These are phyloP conservation scores for Lithospermum erythrorhizon DNA, from an alignment of 257 asterid genomes.

Conservation along the genomic window DNA sequence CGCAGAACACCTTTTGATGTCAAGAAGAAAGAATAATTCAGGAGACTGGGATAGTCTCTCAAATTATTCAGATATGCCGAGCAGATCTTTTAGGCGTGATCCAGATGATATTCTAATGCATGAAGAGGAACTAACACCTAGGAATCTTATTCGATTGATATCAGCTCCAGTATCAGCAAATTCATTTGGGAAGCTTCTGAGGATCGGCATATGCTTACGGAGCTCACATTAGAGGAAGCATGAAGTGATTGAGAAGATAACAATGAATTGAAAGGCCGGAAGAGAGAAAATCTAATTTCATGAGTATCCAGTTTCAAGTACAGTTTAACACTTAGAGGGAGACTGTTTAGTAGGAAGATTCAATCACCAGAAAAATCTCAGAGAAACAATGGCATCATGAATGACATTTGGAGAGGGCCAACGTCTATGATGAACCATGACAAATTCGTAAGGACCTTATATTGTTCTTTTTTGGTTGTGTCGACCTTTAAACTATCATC, in stretches of 20 bases:
- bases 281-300: conserved; percentile 66
- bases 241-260: conserved; percentile 55
- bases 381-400: conserved; percentile 29
- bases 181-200: conserved; percentile 91
- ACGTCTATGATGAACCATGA: conserved; percentile 37
- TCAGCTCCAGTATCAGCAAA: conserved; percentile 87
- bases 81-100: conserved; percentile 50
- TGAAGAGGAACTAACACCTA: conserved; percentile 48
- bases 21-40: conserved; percentile 17
- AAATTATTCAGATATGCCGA: conserved; percentile 35
- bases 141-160: conserved; percentile 71
- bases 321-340: conserved; percentile 66
- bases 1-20: conserved; percentile 26
- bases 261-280: conserved; percentile 46
- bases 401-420: conserved; percentile 47
- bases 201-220: conserved; percentile 72
- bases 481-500: neutral
- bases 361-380: conserved; percentile 36
- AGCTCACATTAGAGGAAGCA: conserved; percentile 72
- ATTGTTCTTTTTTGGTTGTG: conserved; percentile 3
- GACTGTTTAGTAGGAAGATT: conserved; percentile 67
- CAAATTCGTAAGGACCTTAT: conserved; percentile 45
- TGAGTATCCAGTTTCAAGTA: conserved; percentile 75
- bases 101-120: conserved; percentile 31
- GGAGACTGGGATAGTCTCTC: conserved; percentile 20